Evolutionary conservation across 2,329 filamentous ascomycete genomes (phyloP).

Genomic region (Hypoxylon sp.): DNA sequence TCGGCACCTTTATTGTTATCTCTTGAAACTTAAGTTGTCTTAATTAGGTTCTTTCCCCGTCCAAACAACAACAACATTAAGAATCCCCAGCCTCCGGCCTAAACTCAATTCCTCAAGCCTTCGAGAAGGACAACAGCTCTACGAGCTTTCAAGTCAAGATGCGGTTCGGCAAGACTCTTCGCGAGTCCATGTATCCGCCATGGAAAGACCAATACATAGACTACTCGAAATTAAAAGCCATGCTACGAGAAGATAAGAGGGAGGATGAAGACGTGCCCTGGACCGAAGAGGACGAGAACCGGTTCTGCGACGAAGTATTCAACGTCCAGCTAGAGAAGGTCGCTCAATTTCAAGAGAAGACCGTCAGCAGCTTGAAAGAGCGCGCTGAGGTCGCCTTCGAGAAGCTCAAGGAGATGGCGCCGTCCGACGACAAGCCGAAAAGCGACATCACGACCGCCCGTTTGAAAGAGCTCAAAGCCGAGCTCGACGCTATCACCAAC

Average conservation of each 20-base stretch:
- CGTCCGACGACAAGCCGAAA: slow-evolving; percentile 73
- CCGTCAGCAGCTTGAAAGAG: slow-evolving; percentile 71
- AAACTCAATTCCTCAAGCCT: not conserved
- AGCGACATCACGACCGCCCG: slow-evolving; percentile 64
- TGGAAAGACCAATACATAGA: slow-evolving; percentile 97
- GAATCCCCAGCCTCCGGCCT: slow-evolving; percentile 11
- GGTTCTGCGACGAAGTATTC: slow-evolving; percentile 94
- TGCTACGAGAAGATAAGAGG: slow-evolving; percentile 82
- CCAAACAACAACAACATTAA: slow-evolving; percentile 5
- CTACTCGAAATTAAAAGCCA: slow-evolving; percentile 90
- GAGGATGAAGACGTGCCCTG: slow-evolving; percentile 77
- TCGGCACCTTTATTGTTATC: slow-evolving; percentile 1
- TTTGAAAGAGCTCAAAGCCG: slow-evolving; percentile 79
- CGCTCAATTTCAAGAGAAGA: slow-evolving; percentile 86
- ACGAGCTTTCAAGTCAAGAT: slow-evolving; percentile 64
- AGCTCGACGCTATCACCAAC: slow-evolving; percentile 89
- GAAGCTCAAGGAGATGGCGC: slow-evolving; percentile 85
- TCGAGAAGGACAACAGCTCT: slow-evolving; percentile 6
- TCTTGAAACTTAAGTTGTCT: not conserved
- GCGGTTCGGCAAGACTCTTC: slow-evolving; percentile 94
- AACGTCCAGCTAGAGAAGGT: slow-evolving; percentile 97
- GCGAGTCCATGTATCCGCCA: slow-evolving; percentile 82
- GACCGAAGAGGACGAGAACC: slow-evolving; percentile 94
- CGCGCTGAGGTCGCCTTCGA: slow-evolving; percentile 71
- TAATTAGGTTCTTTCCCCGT: not conserved